Base-by-base conservation (phyloP, 2,329 filamentous ascomycete species). In the Arthrobotrys megalospora region DNA sequence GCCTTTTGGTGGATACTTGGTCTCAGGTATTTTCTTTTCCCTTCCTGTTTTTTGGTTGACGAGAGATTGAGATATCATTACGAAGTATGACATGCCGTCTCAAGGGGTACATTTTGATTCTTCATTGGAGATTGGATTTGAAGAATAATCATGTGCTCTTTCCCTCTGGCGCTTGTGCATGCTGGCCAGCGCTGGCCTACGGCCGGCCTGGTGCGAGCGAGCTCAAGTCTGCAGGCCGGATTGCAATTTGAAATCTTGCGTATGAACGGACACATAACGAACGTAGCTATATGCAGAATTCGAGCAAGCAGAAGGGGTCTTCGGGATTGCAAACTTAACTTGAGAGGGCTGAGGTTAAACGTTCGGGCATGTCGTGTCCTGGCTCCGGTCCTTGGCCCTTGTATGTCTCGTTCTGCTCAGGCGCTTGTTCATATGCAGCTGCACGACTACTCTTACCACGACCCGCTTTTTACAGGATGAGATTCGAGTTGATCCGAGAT, bases 401-500 rank as follows among this genome's bases (percentile, higher is more conserved):
- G 62, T 52, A 28, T 10, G n/a, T 50, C 21, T 19, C 34, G 24
- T 67, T 53, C 19, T 63, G 53, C 52, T 58, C 45, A 52, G 53
- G 47, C 58, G 58, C 55, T 71, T 48, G 32, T 47, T 63, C 41
- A 48, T 48, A 47, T 63, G 38, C 43, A 48, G 41, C 34, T 64
- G 34, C 34, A 71, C 21, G 19, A 38, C 19, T 47, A 14, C 34
- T 72, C 50, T 32, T 47, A 19, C 14, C 24, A 24, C 65, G 68
- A 72, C 68, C 68, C 68, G 63, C 68, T 72, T 72, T 71, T 45
- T 65, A 34, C 58, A 55, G 68, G 68, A 72, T 65, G 68, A 72
- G 68, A 72, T 72, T 72, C 47, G 50, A 53, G 48, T 72, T 72
- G 68, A 72, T 72, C 68, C 68, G 68, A 72, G 58, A 72, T 60